Evolutionary conservation across 805 yeast genomes (phyloP).

Genomic region (Kluyveromyces starmeri): DNA sequence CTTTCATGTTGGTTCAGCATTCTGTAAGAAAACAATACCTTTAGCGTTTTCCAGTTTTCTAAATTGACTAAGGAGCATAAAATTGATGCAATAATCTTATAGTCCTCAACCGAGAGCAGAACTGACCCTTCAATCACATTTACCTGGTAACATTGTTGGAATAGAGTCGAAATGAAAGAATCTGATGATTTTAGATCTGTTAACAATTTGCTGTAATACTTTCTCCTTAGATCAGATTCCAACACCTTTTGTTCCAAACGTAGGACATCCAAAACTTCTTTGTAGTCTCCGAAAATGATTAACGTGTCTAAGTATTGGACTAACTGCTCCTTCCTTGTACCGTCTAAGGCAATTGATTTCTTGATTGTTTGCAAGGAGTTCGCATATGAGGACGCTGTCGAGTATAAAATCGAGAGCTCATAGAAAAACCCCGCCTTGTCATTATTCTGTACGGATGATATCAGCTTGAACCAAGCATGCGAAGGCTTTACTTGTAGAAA

Average conservation of each 20-base stretch:
- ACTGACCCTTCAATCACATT: slow-evolving; percentile 5
- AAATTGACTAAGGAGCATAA: slow-evolving; percentile 11
- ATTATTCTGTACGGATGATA: slow-evolving; percentile 13
- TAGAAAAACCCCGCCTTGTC: slow-evolving; percentile 18
- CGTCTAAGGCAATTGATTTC: slow-evolving; percentile 20
- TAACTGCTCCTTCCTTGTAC: slow-evolving; percentile 17
- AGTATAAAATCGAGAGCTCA: slow-evolving; percentile 21
- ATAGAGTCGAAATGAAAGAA: slow-evolving; percentile 19
- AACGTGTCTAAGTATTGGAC: slow-evolving; percentile 22
- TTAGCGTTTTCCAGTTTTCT: slow-evolving; percentile 17
- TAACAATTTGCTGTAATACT: slow-evolving; percentile 16
- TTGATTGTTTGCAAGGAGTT: slow-evolving; percentile 22
- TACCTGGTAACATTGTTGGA: slow-evolving; percentile 12
- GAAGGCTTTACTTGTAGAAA: slow-evolving; percentile 12
- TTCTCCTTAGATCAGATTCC: slow-evolving; percentile 14
- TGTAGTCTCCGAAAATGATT: slow-evolving; percentile 18
- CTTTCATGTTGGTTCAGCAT: slow-evolving; percentile 22
- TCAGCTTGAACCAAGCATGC: slow-evolving; percentile 18
- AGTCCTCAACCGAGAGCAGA: slow-evolving; percentile 19
- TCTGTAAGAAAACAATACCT: slow-evolving; percentile 23
- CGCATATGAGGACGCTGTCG: slow-evolving; percentile 14
- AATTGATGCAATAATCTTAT: slow-evolving; percentile 19
- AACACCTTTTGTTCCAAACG: slow-evolving; percentile 20
- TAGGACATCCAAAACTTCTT: slow-evolving; percentile 26
- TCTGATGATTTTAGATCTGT: slow-evolving; percentile 10